Percentiles rank a stretch among this genome's conserved stretches.
Evolutionary conservation across 2,329 filamentous ascomycete species (phyloP).

Genomic region (Escovopsis sp.): DNA sequence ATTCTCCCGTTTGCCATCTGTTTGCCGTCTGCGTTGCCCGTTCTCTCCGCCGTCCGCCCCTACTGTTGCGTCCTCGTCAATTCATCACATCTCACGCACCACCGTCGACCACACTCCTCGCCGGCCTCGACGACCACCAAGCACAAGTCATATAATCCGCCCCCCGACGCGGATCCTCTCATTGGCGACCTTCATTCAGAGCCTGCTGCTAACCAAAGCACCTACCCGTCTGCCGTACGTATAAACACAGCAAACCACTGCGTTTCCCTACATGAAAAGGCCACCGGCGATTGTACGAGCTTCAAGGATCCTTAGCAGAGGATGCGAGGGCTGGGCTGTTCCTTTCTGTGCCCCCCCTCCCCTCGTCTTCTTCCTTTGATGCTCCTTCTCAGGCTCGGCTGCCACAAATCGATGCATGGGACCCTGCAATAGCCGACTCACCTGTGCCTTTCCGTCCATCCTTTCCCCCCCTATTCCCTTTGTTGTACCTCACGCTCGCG

Average conservation of each 20-base stretch:
- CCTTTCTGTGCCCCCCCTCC: constrained; percentile 3
- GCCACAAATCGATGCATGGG: constrained; percentile 8
- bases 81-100: not conserved
- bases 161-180: not conserved
- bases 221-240: constrained; percentile 1
- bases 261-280: constrained; percentile 1
- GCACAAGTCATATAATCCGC: not conserved
- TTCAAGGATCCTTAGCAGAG: not conserved
- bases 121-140: not conserved
- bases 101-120: not conserved
- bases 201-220: not conserved
- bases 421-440: constrained; percentile 10
- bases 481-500: constrained; percentile 6
- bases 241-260: constrained; percentile 2
- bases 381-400: constrained; percentile 5
- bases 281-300: constrained; percentile 7
- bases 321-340: not conserved
- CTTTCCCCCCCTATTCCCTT: constrained; percentile 8
- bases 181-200: not conserved
- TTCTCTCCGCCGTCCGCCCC: not conserved
- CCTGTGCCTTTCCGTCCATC: constrained; percentile 13
- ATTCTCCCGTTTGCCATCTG: not conserved
- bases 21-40: not conserved
- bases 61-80: not conserved
- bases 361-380: constrained; percentile 4